Percentiles rank a stretch among this genome's conserved stretches.
Conservation (phyloP, 2,329 filamentous ascomycete species). For the Aspergillus pseudoglaucus region DNA sequence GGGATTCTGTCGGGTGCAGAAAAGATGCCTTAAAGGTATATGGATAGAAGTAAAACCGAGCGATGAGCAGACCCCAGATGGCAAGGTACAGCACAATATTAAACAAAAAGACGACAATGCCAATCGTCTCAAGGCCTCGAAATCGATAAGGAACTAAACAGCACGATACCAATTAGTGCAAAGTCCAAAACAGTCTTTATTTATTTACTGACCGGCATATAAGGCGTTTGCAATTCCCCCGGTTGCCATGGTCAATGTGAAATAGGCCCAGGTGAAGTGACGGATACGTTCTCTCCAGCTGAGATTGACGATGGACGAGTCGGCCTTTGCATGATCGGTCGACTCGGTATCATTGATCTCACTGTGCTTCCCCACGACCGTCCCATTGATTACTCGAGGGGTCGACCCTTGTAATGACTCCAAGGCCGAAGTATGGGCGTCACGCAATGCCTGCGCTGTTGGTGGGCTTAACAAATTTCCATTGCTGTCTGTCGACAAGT, state of each 20-base stretch:
- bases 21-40: conserved; percentile 67
- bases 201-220: conserved; percentile 43
- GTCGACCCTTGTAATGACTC: conserved; percentile 18
- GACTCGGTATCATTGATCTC: not conserved
- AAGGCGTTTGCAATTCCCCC: conserved; percentile 56
- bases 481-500: conserved; percentile 9
- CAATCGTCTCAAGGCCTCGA: conserved; percentile 53
- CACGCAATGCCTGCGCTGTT: conserved; percentile 9
- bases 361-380: not conserved
- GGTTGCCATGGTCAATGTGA: conserved; percentile 62
- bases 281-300: conserved; percentile 51
- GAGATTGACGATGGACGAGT: conserved; percentile 20
- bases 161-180: not conserved
- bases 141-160: conserved; percentile 47
- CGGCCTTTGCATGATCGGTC: conserved; percentile 3
- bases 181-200: no score
- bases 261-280: conserved; percentile 72
- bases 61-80: conserved; percentile 58
- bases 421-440: conserved; percentile 25
- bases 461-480: conserved; percentile 8
- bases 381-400: conserved; percentile 12
- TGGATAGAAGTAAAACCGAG: conserved; percentile 64
- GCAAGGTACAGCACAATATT: conserved; percentile 58
- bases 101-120: conserved; percentile 55
- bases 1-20: conserved; percentile 67